Base-by-base conservation (phyloP, 2,329 filamentous ascomycete species). In the Claviceps citrina region DNA sequence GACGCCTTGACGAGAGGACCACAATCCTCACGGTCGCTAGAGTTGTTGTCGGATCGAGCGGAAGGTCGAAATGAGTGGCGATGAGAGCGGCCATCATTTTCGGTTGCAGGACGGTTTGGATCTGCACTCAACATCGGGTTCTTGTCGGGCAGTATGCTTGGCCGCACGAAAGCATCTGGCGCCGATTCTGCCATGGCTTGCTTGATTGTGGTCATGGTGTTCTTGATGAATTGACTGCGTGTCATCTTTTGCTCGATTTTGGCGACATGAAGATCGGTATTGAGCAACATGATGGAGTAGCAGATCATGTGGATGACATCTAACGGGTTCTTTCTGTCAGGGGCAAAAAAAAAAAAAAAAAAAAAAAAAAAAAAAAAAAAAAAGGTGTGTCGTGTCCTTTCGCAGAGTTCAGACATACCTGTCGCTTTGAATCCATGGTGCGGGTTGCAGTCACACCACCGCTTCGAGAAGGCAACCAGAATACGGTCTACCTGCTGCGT, bases 241-340 rank as follows among this genome's bases (percentile, higher is more conserved):
- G 89, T 96, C 91, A 98, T 98, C 65, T 93, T 93, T 51, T 83
- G 78, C 45, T 93, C 86, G 50, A 96, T 94, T 54, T 96, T 87
- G 43, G 89, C 91, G 53, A 96, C 61, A 54, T 98, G 89, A 41
- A 98, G 67, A 64, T 98, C 91, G 26, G 91, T 98, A 54, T 98
- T 98, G 46, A 98, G 71, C 9, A 98, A 70, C 54, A 98, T 79
- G 47, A 98, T 77, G 1, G 91, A 95, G 60, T 96, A 98, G 62
- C 85, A 93, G 47, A 96, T 93, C 19, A 87, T 95, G 58, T 98
- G 89, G 15, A 98, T 87, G 36, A 96, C 82, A 63, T 96, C 89
- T 32, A 7, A 24, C 15, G 9, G 16, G 1, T 9, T 13, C 10
- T 20, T 18, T 22, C 39, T 8, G 35, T 31, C 16, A 26, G 1